Evolutionary conservation across 108 stramenopile species (phyloP).

Genomic region (Skeletonema menzelii): DNA sequence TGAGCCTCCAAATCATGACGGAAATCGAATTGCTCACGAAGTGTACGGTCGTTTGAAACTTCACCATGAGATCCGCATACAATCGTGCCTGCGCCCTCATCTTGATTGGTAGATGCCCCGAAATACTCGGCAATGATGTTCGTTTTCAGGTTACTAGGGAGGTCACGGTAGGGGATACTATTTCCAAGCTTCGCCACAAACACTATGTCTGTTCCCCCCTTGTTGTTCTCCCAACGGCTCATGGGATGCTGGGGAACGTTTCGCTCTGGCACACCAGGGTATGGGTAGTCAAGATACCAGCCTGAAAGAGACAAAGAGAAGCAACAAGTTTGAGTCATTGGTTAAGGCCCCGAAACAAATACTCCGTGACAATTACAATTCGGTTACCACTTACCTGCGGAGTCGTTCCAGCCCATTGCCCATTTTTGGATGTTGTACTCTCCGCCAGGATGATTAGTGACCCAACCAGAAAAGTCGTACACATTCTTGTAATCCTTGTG

Average conservation of each 20-base stretch:
- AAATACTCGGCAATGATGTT: conserved; percentile 21
- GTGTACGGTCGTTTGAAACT: conserved; percentile 57
- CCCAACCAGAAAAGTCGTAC: conserved; percentile 65
- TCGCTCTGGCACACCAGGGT: conserved; percentile 20
- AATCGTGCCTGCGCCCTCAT: conserved; percentile 21
- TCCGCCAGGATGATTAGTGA: conserved; percentile 37
- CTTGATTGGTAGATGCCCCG: conserved; percentile 3
- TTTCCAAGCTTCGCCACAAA: conserved; percentile 40
- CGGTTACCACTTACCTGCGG: neutral
- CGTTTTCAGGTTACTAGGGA: conserved; percentile 25
- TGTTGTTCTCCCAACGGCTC: conserved; percentile 39
- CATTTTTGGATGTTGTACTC: conserved; percentile 41
- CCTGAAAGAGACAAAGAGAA: conserved; percentile 9
- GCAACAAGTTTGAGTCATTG: neutral
- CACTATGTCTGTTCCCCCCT: conserved; percentile 14
- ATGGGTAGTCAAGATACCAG: conserved; percentile 42
- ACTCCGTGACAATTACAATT: neutral
- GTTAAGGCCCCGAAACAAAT: neutral
- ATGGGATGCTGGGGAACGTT: conserved; percentile 42
- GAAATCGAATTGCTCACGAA: conserved; percentile 33
- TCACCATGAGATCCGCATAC: conserved; percentile 61
- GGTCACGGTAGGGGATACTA: conserved; percentile 6
- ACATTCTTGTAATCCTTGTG: conserved; percentile 56
- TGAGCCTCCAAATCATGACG: conserved; percentile 5
- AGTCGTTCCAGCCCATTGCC: conserved; percentile 30